Base-by-base conservation (phyloP, 2,329 filamentous ascomycete species). In the Eutypa lata region DNA sequence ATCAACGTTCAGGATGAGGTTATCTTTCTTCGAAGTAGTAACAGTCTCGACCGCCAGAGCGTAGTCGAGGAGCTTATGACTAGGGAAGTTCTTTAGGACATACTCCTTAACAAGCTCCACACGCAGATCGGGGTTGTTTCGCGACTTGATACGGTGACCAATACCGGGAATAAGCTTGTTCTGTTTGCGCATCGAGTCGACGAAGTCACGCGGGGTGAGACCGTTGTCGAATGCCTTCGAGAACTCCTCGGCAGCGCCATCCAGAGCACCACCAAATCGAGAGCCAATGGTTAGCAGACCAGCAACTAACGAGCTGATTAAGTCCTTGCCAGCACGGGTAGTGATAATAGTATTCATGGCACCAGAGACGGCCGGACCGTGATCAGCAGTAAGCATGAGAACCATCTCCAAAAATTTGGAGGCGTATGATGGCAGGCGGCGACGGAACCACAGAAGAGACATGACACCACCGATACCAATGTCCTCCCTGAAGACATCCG, bases 311-410 rank as follows among this genome's bases (percentile, higher is more conserved):
- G 94, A 89, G 67, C 87, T 92, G 80, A 99, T 97, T 64, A 99
- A 80, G 73, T 99, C 94, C 84, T 99, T 99, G 74, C 94, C 94
- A 59, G 94, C 94, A 89, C 94, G 90, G 55, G 94, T 99, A 59
- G 94, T 99, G 74, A 99, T 97, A 74, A 99, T 99, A 73, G 94
- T 99, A 88, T 99, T 99, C 94, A 99, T 99, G 75, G 94, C 94
- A 84, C 94, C 94, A 66, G 94, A 99, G 66, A 99, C 94, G 66
- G 94, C 94, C 51, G 94, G 94, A 77, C 94, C 94, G 86, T 99
- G 94, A 72, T 99, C 94, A 67, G 94, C 94, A 71, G 94, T 99
- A 71, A 99, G 86, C 94, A 99, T 99, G 74, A 99, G 93, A 62
- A 99, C 94, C 94, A 99, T 99, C 83, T 99, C 94, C 65, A 99